phyloP scores from a whole-genome alignment of 2,329 filamentous ascomycete genomes.

The Cytospora leucostoma region DNA sequence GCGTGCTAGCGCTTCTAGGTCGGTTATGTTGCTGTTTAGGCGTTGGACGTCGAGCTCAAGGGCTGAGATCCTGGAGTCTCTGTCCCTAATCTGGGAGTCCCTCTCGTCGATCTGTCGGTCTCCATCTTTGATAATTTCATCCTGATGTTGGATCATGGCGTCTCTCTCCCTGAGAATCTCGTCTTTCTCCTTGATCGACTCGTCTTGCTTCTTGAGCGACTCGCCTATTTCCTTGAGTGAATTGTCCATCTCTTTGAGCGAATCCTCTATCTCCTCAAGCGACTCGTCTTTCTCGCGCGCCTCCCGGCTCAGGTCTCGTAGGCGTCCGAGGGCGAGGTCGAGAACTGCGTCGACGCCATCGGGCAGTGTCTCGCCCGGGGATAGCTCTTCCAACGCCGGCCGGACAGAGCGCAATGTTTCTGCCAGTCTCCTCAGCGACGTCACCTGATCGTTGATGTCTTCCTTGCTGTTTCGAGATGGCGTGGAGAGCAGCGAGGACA shows the following conservation, averaged over 20 bases:
- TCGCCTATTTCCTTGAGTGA: neutral
- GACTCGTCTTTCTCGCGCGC: slow-evolving; percentile 2
- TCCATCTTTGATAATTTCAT: neutral
- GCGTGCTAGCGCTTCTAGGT: neutral
- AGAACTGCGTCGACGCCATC: neutral
- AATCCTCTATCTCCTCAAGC: slow-evolving; percentile 1
- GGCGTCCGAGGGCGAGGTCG: neutral
- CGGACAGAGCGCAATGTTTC: slow-evolving; percentile 16
- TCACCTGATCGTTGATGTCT: neutral
- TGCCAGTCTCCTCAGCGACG: slow-evolving; percentile 1
- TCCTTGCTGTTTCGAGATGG: neutral
- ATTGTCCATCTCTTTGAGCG: neutral
- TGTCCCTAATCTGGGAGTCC: neutral
- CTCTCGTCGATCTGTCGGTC: neutral
- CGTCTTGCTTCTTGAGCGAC: neutral
- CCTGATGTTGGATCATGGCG: slow-evolving; percentile 3
- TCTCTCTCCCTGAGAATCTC: neutral
- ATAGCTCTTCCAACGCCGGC: slow-evolving; percentile 5
- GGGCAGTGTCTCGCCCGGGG: neutral
- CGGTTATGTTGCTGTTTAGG: neutral
- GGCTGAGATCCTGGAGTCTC: neutral
- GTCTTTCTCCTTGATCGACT: neutral
- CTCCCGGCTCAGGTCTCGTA: slow-evolving; percentile 7
- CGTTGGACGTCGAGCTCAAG: neutral
- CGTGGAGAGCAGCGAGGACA: slow-evolving; percentile 7